Evolutionary conservation across 257 asterid genomes (phyloP), one percentile per base, ranked within the genome.

Genomic region (Capsicum pubescens): DNA sequence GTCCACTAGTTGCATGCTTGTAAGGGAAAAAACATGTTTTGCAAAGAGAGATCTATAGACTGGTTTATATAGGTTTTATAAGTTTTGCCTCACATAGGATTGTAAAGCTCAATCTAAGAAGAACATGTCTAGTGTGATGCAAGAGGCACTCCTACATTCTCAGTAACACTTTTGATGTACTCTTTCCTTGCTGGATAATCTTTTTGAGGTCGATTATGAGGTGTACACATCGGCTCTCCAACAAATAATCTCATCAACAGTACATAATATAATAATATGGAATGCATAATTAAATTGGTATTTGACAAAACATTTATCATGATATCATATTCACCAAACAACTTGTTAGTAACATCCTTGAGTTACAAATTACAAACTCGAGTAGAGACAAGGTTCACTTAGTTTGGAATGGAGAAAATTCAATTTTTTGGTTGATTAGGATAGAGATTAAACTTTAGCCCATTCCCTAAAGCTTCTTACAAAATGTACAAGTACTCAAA

Each of bases 161-260:
- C 87, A 48, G 79, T 70, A 79, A 89, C 72, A 80, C 63, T 84
- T 79, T 92, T 87, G 64, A 87, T 70, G 83, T 94, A 94, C 57
- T 69, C 91, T 88, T 86, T 91, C 82, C 97, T 91, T 10, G 93
- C 92, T 0, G 92, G 98, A 86, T 95, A 97, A 82, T 89, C 88
- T 86, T 92, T 97, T 78, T 93, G 97, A 8, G 98, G 97, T 78
- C 97, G 89, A 83, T 95, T 93, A 80, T 87, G 89, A 7, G 98
- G 91, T 1, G 94, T 92, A 97, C 98, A 95, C 7, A 93, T 93
- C 0, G 97, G 97, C 87, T 95, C 97, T 82, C 98, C 97, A 86
- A 95, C 94, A 8, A 93, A 95, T 90, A 95, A 79, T 86, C 98
- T 90, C 97, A 93, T 93, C 88, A 94, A 85, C 98, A 93, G 88